These are phyloP conservation scores for Globisporangium takayamanum DNA, from an alignment of 352 stramenopile species.

Conservation along the genomic window DNA sequence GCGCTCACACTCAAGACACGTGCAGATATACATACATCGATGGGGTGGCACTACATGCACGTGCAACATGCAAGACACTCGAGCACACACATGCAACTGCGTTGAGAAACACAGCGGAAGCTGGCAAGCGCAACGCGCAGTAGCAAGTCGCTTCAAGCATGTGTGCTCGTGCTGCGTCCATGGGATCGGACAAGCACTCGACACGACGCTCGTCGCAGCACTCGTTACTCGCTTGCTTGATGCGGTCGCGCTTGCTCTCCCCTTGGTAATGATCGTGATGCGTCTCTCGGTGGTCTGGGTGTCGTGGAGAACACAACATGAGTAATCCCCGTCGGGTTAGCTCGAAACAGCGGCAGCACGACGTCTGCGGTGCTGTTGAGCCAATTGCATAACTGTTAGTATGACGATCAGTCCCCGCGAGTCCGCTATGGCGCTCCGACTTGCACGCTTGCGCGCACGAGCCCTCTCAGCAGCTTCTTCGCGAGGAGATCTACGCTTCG, in stretches of 20 bases:
- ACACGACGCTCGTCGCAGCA: neutral
- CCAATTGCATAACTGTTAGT: slow-evolving; percentile 92
- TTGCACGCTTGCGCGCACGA: slow-evolving; percentile 5
- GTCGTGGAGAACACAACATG: slow-evolving; percentile 90
- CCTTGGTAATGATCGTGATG: neutral
- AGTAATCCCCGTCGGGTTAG: slow-evolving; percentile 90
- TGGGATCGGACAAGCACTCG: neutral
- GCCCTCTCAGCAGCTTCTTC: slow-evolving; percentile 62
- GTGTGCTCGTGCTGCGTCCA: too few relatives aligned
- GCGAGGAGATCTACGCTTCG: slow-evolving; percentile 71
- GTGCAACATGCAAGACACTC: neutral
- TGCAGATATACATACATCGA: neutral
- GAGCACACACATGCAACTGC: slow-evolving; percentile 6
- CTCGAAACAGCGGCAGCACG: slow-evolving; percentile 63
- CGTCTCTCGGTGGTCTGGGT: slow-evolving; percentile 33
- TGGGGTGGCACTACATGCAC: neutral
- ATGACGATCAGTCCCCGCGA: slow-evolving; percentile 84
- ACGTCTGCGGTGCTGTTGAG: slow-evolving; percentile 61
- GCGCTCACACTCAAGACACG: neutral
- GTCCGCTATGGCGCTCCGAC: slow-evolving; percentile 34
- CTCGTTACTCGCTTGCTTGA: neutral
- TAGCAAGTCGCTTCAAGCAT: too few relatives aligned
- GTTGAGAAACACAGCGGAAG: slow-evolving; percentile 8
- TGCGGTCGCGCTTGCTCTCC: neutral
- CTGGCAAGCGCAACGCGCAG: neutral